Evolutionary conservation across 352 stramenopile genomes (phyloP), one percentile per base, ranked within the genome.

Genomic region (Phytophthora tentaculata): DNA sequence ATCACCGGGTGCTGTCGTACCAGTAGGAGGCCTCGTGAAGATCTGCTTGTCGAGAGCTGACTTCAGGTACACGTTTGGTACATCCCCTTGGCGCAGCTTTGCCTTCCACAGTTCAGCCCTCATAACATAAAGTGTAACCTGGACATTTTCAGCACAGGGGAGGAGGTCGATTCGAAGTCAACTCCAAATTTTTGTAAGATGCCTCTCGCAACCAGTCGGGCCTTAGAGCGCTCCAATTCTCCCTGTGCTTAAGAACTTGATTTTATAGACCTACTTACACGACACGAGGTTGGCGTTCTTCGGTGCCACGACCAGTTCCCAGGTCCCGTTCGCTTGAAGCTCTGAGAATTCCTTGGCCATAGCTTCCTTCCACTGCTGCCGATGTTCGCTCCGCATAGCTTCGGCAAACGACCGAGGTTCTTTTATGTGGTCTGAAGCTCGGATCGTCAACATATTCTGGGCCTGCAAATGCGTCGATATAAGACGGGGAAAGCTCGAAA

Each of bases 381-480:
- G 28, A 48, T 54, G 19, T 12, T 23, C 23, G 9, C 22, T 60
- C 0, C 14, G 37, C 37, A 24, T 43, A 9, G 53, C 37, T 39
- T 51, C 16, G 6, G 22, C 37, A 3, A 50, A 0, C 0, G 35
- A 28, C 2, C 23, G 3, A 32, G 37, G 37, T 41, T 50, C 37
- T 24, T 26, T 39, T 2, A 41, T 41, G 37, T 50, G 53, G 6
- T 60, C 53, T 9, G 37, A 13, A 4, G 10, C 53, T 3, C 2
- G 16, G 9, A 51, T 51, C 0, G 53, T 26, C 5, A 51, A 1
- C 5, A 60, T 2, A 5, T 0, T 35, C 53, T 17, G 37, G 14
- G 8, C 53, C 37, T 14, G 37, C 53, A 41, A 60, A 51, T n/a
- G 20, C 20, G 5, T 60, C 22, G 41, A 60, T 41, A 13, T 41